Conservation (phyloP, 495 filamentous ascomycete species). For the Filosporella fistucella region DNA sequence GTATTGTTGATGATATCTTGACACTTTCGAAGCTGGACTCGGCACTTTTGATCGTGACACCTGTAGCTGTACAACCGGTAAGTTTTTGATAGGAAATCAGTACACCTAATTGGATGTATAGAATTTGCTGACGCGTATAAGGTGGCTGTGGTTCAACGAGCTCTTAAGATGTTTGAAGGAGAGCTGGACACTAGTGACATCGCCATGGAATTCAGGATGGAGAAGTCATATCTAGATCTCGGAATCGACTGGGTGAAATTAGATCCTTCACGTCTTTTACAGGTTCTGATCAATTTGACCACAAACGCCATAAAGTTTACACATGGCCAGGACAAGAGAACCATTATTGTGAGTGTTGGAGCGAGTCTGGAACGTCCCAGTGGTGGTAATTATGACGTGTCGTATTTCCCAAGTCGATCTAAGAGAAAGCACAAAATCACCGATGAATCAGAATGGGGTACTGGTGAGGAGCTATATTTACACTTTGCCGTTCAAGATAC, state of each 20-base stretch:
- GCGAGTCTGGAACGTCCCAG: slow-evolving; percentile 54
- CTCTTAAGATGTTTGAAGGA: slow-evolving; percentile 80
- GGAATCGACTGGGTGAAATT: slow-evolving; percentile 71
- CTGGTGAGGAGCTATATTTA: slow-evolving; percentile 63
- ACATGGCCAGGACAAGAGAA: slow-evolving; percentile 46
- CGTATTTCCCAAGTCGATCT: slow-evolving; percentile 52
- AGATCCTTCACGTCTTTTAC: slow-evolving; percentile 72
- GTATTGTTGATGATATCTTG: slow-evolving; percentile 75
- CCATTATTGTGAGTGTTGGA: slow-evolving; percentile 65
- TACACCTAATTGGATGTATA: not conserved
- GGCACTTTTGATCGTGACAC: slow-evolving; percentile 69
- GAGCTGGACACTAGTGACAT: slow-evolving; percentile 72
- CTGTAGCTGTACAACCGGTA: slow-evolving; percentile 68
- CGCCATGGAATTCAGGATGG: slow-evolving; percentile 59
- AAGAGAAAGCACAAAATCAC: slow-evolving; percentile 46
- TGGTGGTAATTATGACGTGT: slow-evolving; percentile 31
- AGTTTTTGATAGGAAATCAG: too few relatives aligned
- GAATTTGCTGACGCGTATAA: not conserved
- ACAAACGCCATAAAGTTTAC: slow-evolving; percentile 85
- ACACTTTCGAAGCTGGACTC: slow-evolving; percentile 85
- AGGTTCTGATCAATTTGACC: slow-evolving; percentile 75
- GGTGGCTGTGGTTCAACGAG: slow-evolving; percentile 56
- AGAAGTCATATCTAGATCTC: slow-evolving; percentile 58
- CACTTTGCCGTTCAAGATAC: slow-evolving; percentile 76
- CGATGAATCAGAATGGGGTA: slow-evolving; percentile 59